Base-by-base conservation (phyloP, 352 stramenopile genomes). In the Phytophthora citricola region DNA sequence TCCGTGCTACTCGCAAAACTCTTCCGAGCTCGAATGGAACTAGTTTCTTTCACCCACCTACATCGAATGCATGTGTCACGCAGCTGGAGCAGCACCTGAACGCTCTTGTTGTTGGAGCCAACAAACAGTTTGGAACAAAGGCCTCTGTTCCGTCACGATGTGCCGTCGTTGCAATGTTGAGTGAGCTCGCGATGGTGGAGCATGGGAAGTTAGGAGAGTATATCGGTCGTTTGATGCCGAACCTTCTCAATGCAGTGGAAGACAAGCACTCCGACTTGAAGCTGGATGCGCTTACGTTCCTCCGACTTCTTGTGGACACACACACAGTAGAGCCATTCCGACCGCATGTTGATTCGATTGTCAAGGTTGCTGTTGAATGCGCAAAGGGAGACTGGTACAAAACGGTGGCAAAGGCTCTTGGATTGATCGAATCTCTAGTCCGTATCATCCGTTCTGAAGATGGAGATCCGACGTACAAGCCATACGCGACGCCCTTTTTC, bases 311-410 rank as follows among this genome's bases (percentile, higher is more conserved):
- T 32, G 72, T 99, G n/a, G 86, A 97, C 49, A 96, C 91, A 9
- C 93, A 99, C 71, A 74, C 90, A 38, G 70, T 90, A 11, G 58
- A 75, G 12, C 69, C 90, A 38, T 91, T 99, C 39, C 83, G 87
- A 46, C 75, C 87, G 36, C 86, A 94, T 52, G 70, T 98, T 41
- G 47, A 73, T 22, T 71, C 86, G 9, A 72, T 99, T 2, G 84
- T 99, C 4, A 76, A 84, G 9, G 79, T 98, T 45, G 84, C 98
- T 20, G 92, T 96, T 14, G 78, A 89, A 31, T 94, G 88, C 47
- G 95, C 97, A 1, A 81, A 92, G 49, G 97, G 98, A 49, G 96
- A 99, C 53, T 99, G 98, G 97, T 99, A 99, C 85, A 99, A 99
- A 84, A 97, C 98, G 5, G 98, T 98, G 29, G 90, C 96, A 20